Base-by-base conservation (phyloP, 1,284 basidiomycete species). In the Ceratobasidium sp. region DNA sequence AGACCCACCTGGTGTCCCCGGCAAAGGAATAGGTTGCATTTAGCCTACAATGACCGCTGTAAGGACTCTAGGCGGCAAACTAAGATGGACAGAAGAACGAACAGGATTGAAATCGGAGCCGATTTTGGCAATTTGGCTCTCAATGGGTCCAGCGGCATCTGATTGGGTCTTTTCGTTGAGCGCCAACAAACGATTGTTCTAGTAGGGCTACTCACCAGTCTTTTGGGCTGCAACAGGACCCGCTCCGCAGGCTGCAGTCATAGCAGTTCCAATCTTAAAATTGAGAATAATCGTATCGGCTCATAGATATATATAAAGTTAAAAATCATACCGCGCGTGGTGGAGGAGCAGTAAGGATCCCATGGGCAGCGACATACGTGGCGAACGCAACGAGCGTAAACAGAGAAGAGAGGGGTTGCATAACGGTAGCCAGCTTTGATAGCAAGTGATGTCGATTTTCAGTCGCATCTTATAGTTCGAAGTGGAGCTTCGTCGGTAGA, bases 71-170 rank as follows among this genome's bases (percentile, higher is more conserved):
- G 26, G 30, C 41, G 35, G 23, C 2, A 18, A 13, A 23, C n/a
- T 11, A 32, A 28, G 8, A 14, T 30, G 23, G 28, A 30, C 49
- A n/a, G 35, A 32, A 13, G 23, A 16, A 46, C 64, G 54, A 16
- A 57, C 64, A 8, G 50, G 50, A 9, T 69, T 69, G 52, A 43
- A 69, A n/a, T 38, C 43, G 32, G 64, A 69, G 21, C 46, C 64
- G 46, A 69, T 69, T 38, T 69, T 69, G 52, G 64, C 64, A 16
- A 69, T 57, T n/a, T 69, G 64, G 52, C 64, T 69, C 32, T 69
- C 64, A 38, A 69, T 69, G 3, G 64, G 64, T 18, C 64, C 64
- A 28, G 55, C 55, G 16, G 28, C 18, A 41, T 18, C 43, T 38
- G 38, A 23, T 18, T 13, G 14, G n/a, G n/a, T n/a, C 54, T 57